phyloP scores from a whole-genome alignment of 106 monocot genomes.

The Acanthochlamys bracteata region DNA sequence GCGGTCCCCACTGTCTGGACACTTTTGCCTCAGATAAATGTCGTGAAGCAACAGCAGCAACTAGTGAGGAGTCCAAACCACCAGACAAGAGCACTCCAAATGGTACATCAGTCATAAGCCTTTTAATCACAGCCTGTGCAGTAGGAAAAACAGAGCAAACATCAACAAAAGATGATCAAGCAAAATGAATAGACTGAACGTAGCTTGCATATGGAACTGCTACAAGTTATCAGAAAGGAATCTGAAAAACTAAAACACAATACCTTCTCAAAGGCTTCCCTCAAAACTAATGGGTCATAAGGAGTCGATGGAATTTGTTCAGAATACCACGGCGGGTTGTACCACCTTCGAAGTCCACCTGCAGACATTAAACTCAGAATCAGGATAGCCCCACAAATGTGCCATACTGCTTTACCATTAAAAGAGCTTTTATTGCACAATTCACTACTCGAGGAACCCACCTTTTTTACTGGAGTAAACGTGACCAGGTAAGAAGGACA shows the following conservation, averaged over 20 bases:
- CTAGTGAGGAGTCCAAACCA: constrained; percentile 69
- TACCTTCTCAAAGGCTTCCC: constrained; percentile 57
- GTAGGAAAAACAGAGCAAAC: neutral
- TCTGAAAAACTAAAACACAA: too few relatives aligned
- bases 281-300: constrained; percentile 41
- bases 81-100: constrained; percentile 73
- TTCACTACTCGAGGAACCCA: too few relatives aligned
- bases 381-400: too few relatives aligned
- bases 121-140: constrained; percentile 58
- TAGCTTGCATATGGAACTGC: too few relatives aligned
- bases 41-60: constrained; percentile 53
- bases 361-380: too few relatives aligned
- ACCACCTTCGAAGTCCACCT: too few relatives aligned
- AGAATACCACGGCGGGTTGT: constrained; percentile 32
- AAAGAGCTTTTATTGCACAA: too few relatives aligned
- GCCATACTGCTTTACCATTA: too few relatives aligned
- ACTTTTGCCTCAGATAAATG: constrained; percentile 49
- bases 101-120: constrained; percentile 76
- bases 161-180: too few relatives aligned
- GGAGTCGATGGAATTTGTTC: constrained; percentile 27
- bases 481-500: constrained; percentile 42
- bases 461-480: constrained; percentile 36
- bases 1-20: constrained; percentile 48
- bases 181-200: too few relatives aligned
- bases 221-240: too few relatives aligned